Evolutionary conservation across 805 yeast genomes (phyloP), one percentile per base, ranked within the genome.

Genomic region (Metschnikowia gruessii): DNA sequence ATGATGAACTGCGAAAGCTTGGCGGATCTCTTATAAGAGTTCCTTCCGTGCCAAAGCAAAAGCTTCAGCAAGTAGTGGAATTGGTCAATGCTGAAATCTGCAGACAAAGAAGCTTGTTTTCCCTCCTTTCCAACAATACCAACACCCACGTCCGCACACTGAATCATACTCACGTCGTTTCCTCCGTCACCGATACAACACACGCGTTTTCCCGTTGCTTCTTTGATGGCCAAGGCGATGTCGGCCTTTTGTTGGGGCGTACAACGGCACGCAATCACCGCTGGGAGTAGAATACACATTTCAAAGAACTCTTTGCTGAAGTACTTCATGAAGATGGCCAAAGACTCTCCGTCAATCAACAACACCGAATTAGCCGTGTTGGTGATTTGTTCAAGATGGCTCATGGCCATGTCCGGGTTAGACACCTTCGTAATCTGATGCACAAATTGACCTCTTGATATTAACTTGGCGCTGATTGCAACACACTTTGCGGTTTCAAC

Each of bases 111-210:
- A 0, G 99, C 99, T 65, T 94, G 99, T 52, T 85, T 85, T 30
- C 99, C 99, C 64, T 94, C 99, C 65, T 94, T 94, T 31, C 99
- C 99, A 17, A 94, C 99, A 55, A 94, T 94, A 46, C 99, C 99
- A 24, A 94, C 96, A 49, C 99, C 99, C 9, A 94, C 97, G 70
- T 95, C 97, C 0, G 99, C 99, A 55, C 95, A 85, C 68, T 94
- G 99, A 55, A 94, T 94, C 99, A 94, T 94, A 57, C 95, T 87
- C 29, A 94, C 99, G 67, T 94, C 99, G 60, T 94, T 94, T 58
- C 99, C 99, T 59, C 99, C 99, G 66, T 94, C 99, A 46, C 99
- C 99, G 55, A 94, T 95, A 61, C 98, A 94, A 55, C 98, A 92
- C 2, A 92, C 97, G 42, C 99, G 73, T 60, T 87, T 88, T 4